Evolutionary conservation across 2,329 filamentous ascomycete species (phyloP).

Genomic region (Sphaceloma murrayae): DNA sequence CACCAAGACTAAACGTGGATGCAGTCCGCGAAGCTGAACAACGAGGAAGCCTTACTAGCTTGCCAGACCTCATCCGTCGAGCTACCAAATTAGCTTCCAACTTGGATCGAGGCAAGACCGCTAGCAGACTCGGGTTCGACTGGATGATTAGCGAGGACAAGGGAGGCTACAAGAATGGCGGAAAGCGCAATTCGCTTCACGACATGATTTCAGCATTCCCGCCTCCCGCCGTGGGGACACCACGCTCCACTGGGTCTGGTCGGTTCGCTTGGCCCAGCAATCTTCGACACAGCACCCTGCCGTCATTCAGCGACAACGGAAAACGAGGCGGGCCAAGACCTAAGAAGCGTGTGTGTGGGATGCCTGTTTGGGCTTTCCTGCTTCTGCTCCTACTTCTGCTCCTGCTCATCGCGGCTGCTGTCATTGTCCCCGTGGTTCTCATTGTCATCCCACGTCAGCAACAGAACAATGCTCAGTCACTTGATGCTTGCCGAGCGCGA

Average conservation of each 20-base stretch:
- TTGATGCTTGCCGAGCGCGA: conserved; percentile 48
- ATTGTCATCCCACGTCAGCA: conserved; percentile 47
- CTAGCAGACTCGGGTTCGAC: conserved; percentile 47
- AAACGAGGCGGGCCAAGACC: conserved; percentile 8
- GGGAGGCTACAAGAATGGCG: conserved; percentile 22
- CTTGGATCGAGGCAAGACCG: conserved; percentile 70
- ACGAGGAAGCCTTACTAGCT: conserved; percentile 79
- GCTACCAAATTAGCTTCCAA: conserved; percentile 80
- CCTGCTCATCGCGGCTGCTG: conserved; percentile 65
- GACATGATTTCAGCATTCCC: conserved; percentile 59
- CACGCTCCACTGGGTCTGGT: conserved; percentile 19
- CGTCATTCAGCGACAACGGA: conserved; percentile 17
- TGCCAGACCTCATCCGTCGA: conserved; percentile 81
- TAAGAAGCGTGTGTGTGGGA: conserved; percentile 63
- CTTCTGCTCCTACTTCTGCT: conserved; percentile 56
- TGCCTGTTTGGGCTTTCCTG: conserved; percentile 71
- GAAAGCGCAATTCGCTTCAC: conserved; percentile 41
- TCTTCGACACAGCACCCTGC: conserved; percentile 17
- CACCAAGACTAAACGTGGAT: conserved; percentile 71
- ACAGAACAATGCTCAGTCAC: conserved; percentile 21
- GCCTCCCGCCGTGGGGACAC: conserved; percentile 42
- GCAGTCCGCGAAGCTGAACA: conserved; percentile 72
- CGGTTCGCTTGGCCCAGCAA: conserved; percentile 16
- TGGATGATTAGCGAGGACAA: conserved; percentile 32
- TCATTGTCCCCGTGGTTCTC: conserved; percentile 67